Base-by-base conservation (phyloP, 108 stramenopile species). In the Nannochloropsis salina region DNA sequence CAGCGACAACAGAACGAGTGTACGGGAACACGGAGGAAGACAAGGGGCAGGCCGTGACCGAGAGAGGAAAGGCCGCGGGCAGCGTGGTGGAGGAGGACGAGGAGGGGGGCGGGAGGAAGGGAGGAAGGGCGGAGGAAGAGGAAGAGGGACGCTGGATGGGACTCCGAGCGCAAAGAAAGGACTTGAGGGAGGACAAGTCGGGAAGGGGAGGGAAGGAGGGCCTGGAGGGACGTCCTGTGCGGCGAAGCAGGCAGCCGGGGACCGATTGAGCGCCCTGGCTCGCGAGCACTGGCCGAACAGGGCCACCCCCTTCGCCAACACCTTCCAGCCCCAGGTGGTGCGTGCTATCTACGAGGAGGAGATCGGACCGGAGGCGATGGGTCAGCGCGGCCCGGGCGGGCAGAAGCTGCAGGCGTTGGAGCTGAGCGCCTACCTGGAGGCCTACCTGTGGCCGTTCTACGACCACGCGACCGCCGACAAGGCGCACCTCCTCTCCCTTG, bases 401-500 rank as follows among this genome's bases (percentile, higher is more conserved):
- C 31, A 31, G 31, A 74, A 74, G n/a, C n/a, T 90, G 44, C 85
- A 90, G 88, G 47, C 84, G 9, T 51, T 90, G 86, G 90, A 90
- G 85, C 21, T 89, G 15, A 90, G 86, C 83, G 86, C 85, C n/a
- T 90, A 87, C 88, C 42, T 90, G 82, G 90, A 90, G 42, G 86
- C 86, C 22, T 90, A 90, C 83, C 81, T 90, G n/a, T 90, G 90
- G 90, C 88, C 85, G 42, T 61, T 86, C 83, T 90, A 89, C 80
- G 80, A 84, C 80, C 31, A 81, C 9, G 41, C 86, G 11, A 22
- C 40, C 8, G 44, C 84, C 44, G 42, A 44, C 10, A 42, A 42
- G 43, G 88, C 84, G 42, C 90, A 90, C 82, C 44, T 90, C 80
- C 51, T 90, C 47, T 86, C 85, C 43, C 80, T 89, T 42, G 80